Conservation (phyloP, 805 yeast genomes). For the Candida arabinofermentans region DNA sequence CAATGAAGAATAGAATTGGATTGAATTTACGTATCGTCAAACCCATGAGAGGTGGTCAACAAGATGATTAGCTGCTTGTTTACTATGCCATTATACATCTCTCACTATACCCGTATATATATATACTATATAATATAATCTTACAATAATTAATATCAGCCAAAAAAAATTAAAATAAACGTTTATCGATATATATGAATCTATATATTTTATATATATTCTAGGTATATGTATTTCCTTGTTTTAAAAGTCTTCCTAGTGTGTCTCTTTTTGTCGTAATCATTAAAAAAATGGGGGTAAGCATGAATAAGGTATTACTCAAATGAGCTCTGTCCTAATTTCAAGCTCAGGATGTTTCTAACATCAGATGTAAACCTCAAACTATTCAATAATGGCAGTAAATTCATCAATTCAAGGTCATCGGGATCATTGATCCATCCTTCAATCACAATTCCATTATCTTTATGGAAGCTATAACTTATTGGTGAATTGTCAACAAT, state of each 20-base stretch:
- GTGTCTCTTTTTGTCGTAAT: background rate
- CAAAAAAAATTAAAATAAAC: background rate
- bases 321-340: conserved; percentile 65
- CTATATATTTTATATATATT: background rate
- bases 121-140: no score
- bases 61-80: conserved; percentile 8
- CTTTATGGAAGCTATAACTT: conserved; percentile 76
- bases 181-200: background rate
- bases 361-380: conserved; percentile 82
- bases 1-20: conserved; percentile 35
- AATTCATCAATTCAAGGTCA: conserved; percentile 75
- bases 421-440: conserved; percentile 98
- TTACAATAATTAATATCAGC: no score
- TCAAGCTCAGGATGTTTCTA: conserved; percentile 67
- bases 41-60: conserved; percentile 28
- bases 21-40: conserved; percentile 57
- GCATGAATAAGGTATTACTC: conserved; percentile 25
- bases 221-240: background rate
- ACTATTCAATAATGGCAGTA: conserved; percentile 76
- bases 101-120: no score
- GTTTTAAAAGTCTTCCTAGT: no score
- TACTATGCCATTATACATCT: background rate
- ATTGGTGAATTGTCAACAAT: conserved; percentile 93
- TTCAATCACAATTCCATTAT: conserved; percentile 88
- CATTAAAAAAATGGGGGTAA: background rate